Conservation (phyloP, 305 asterid species). For the Ajuga reptans region DNA sequence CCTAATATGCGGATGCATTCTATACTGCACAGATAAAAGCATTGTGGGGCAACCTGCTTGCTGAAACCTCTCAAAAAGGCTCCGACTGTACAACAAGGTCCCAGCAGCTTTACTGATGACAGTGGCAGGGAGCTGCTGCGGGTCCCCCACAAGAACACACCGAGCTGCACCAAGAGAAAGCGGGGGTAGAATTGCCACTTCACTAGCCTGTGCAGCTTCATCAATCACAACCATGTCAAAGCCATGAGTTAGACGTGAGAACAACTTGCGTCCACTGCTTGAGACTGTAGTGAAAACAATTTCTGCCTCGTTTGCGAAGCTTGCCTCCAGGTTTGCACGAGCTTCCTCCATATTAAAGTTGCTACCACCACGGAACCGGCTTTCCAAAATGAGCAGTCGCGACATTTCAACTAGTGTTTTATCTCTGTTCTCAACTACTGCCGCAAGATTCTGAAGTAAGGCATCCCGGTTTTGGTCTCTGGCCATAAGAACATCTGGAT, state of each 20-base stretch:
- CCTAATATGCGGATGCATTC: slow-evolving; percentile 97
- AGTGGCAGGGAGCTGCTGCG: slow-evolving; percentile 99
- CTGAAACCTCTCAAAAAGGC: slow-evolving; percentile 98
- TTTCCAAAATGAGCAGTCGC: slow-evolving; percentile 74
- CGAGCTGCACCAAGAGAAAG: slow-evolving; percentile 99
- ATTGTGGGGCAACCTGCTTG: slow-evolving; percentile 98
- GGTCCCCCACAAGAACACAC: slow-evolving; percentile 98
- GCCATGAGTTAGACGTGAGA: slow-evolving; percentile 94
- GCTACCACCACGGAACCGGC: slow-evolving; percentile 66
- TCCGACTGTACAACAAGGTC: slow-evolving; percentile 89
- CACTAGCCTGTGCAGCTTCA: slow-evolving; percentile 99
- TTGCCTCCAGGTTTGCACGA: slow-evolving; percentile 91
- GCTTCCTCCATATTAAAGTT: slow-evolving; percentile 92
- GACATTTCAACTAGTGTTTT: slow-evolving; percentile 92
- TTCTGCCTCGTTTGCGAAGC: slow-evolving; percentile 99
- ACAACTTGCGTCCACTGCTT: slow-evolving; percentile 94
- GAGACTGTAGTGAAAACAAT: slow-evolving; percentile 95
- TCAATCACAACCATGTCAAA: slow-evolving; percentile 99
- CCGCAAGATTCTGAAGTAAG: slow-evolving; percentile 81
- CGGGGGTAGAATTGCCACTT: slow-evolving; percentile 90
- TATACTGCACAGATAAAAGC: slow-evolving; percentile 89
- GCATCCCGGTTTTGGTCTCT: slow-evolving; percentile 88
- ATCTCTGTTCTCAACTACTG: slow-evolving; percentile 89
- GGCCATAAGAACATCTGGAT: slow-evolving; percentile 87
- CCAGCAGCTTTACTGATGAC: slow-evolving; percentile 99